Conservation (phyloP, 257 asterid genomes). For the Perilla frutescens region DNA sequence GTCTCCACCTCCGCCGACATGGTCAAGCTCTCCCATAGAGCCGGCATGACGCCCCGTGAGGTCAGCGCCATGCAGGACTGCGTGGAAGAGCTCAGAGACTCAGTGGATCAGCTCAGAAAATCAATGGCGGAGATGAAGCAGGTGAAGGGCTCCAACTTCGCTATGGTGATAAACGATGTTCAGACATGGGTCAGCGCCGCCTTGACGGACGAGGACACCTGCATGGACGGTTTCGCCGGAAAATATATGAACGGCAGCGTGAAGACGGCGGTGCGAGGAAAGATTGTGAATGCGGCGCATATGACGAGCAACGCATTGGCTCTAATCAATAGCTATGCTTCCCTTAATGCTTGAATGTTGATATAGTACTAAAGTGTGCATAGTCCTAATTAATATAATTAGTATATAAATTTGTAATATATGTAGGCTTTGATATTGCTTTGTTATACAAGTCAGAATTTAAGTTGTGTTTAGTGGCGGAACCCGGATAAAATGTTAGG, state of each 20-base stretch:
- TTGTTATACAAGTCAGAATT: too few relatives aligned
- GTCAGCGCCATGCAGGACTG: constrained; percentile 70
- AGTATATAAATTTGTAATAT: too few relatives aligned
- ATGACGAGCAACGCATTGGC: constrained; percentile 78
- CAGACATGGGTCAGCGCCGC: constrained; percentile 52
- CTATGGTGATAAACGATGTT: too few relatives aligned
- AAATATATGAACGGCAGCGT: constrained; percentile 44
- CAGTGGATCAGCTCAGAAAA: constrained; percentile 48
- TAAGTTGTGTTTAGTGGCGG: too few relatives aligned
- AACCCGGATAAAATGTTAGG: too few relatives aligned
- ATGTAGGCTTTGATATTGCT: too few relatives aligned
- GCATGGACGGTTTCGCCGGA: constrained; percentile 70
- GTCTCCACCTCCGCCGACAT: constrained; percentile 21
- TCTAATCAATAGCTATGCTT: constrained; percentile 57
- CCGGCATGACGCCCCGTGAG: constrained; percentile 57
- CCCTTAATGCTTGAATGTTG: constrained; percentile 40
- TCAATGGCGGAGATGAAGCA: constrained; percentile 37
- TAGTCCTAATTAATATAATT: too few relatives aligned
- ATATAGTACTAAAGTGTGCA: too few relatives aligned
- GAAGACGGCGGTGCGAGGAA: constrained; percentile 47
- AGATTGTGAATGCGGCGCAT: constrained; percentile 56
- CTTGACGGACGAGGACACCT: constrained; percentile 74
- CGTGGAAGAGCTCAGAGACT: constrained; percentile 61
- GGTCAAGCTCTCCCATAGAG: constrained; percentile 42
- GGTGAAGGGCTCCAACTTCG: too few relatives aligned